A percentile compares a stretch with the other conserved stretches of the same genome.
Conservation (phyloP, 208 protist genomes). For the Trypanosoma avium region DNA sequence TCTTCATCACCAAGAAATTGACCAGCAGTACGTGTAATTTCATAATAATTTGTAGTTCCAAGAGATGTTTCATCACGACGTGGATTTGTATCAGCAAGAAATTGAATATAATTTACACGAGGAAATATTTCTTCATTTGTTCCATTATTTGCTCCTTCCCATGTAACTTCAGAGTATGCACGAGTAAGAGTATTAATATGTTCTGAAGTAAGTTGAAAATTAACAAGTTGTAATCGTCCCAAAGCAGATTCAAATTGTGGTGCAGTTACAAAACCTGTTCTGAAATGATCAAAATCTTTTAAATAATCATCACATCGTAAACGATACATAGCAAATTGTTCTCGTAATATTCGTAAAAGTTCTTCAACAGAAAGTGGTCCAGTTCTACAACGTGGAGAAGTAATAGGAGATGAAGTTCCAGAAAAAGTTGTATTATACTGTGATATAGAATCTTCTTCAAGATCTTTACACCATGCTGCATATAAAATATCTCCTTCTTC, state of each 20-base stretch:
- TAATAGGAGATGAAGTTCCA: neutral
- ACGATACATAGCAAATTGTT: slow-evolving; percentile 69
- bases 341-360: slow-evolving; percentile 55
- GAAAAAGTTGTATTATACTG: neutral
- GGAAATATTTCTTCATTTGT: slow-evolving; percentile 25
- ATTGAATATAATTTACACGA: slow-evolving; percentile 74
- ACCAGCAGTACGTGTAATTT: slow-evolving; percentile 41
- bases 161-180: slow-evolving; percentile 44
- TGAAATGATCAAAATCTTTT: slow-evolving; percentile 81
- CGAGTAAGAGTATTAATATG: slow-evolving; percentile 62
- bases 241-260: slow-evolving; percentile 82
- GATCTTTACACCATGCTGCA: slow-evolving; percentile 69
- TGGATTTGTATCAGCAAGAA: slow-evolving; percentile 68
- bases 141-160: slow-evolving; percentile 16
- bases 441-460: slow-evolving; percentile 34
- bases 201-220: slow-evolving; percentile 66
- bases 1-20: slow-evolving; percentile 44
- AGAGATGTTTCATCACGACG: slow-evolving; percentile 6
- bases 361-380: slow-evolving; percentile 32
- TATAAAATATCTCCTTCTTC: slow-evolving; percentile 72
- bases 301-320: slow-evolving; percentile 84
- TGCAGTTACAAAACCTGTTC: slow-evolving; percentile 70
- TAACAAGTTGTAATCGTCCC: slow-evolving; percentile 71
- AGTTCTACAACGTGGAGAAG: neutral
- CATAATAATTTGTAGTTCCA: slow-evolving; percentile 54